Evolutionary conservation across 257 asterid genomes (phyloP), one percentile per base, ranked within the genome.

Genomic region (Salvia splendens): DNA sequence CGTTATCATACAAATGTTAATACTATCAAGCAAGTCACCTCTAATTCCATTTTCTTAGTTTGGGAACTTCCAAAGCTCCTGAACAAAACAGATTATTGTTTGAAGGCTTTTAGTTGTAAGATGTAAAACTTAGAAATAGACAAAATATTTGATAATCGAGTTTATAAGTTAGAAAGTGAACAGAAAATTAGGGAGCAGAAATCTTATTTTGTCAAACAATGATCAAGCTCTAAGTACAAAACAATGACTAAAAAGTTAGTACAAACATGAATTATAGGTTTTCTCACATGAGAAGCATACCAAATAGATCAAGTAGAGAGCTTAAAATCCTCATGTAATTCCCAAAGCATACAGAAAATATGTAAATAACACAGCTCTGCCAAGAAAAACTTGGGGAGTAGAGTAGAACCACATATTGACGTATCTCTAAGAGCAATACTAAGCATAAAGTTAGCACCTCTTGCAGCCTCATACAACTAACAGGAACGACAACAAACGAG

Each of bases 381-480:
- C 50, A 15, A 48, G 41, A 17, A 62, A 10, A 63, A 28, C 42
- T 20, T 56, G 51, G 12, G 38, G 30, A 24, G 30, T 24, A 24
- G 24, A 40, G 65, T 45, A 57, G 15, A 47, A 14, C 50, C 61
- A 65, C 65, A 40, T 12, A 49, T 50, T 10, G 51, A 10, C 50
- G 32, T 7, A 50, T 64, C 45, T 12, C 20, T 30, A 60, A 57
- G 42, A 67, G 46, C 53, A 35, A 67, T 61, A 48, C 5, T 63
- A 46, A 69, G 45, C 46, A 40, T 56, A 35, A 68, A 68, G 65
- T 74, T 76, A 73, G 76, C 78, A 60, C 61, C 74, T 75, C 64
- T 16, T 64, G 38, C 46, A 45, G 64, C 46, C 57, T 56, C 71
- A 3, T 55, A n/a, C 12, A 1, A 16, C 12, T 32, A 6, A 30